phyloP scores from a whole-genome alignment of 2,329 filamentous ascomycete genomes.

The Zasmidium angulare region DNA sequence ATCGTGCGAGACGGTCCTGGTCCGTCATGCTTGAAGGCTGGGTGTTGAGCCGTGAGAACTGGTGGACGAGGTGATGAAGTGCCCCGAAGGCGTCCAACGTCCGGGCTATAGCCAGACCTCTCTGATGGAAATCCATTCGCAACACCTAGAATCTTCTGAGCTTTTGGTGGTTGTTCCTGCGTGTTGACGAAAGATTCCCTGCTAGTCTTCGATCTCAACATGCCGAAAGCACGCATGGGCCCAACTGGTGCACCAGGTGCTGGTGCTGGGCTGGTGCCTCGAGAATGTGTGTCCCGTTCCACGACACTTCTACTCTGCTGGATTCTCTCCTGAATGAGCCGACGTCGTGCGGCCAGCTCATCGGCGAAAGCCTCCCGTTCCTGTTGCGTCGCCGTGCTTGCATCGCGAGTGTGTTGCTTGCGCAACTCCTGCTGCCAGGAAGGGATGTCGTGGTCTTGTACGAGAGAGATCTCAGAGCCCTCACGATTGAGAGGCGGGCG shows the following conservation, averaged over 20 bases:
- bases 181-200: constrained; percentile 61
- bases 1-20: constrained; percentile 10
- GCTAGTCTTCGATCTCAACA: constrained; percentile 67
- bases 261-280: constrained; percentile 35
- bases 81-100: constrained; percentile 24
- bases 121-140: no score
- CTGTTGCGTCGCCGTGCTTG: constrained; percentile 52
- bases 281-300: constrained; percentile 56
- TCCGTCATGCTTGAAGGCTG: constrained; percentile 23
- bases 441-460: constrained; percentile 23
- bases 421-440: constrained; percentile 53
- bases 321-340: constrained; percentile 70
- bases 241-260: constrained; percentile 33
- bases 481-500: constrained; percentile 1
- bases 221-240: constrained; percentile 59
- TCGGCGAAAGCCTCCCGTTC: constrained; percentile 71
- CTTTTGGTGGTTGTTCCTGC: constrained; percentile 50
- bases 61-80: constrained; percentile 26
- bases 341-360: constrained; percentile 69
- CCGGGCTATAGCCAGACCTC: constrained; percentile 33
- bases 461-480: constrained; percentile 11
- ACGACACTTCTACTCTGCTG: constrained; percentile 60
- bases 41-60: constrained; percentile 22
- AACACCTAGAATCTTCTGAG: constrained; percentile 60
- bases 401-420: constrained; percentile 48